phyloP scores from a whole-genome alignment of 2,329 filamentous ascomycete species.

The Penicillium italicum region DNA sequence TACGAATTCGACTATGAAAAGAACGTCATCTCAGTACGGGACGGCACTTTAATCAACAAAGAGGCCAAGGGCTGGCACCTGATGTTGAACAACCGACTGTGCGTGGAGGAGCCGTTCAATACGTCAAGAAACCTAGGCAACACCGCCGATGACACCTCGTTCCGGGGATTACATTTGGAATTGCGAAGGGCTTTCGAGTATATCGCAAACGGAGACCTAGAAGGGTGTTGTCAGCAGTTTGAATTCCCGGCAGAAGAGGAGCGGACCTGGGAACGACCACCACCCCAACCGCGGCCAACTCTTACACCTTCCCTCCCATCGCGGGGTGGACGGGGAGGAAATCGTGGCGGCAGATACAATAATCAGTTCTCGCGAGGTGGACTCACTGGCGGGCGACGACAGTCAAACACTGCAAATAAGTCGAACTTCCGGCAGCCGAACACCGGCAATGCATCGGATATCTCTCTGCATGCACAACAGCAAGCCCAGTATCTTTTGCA shows the following conservation, averaged over 20 bases:
- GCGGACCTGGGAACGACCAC: conserved; percentile 53
- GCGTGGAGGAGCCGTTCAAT: conserved; percentile 97
- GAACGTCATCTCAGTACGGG: conserved; percentile 76
- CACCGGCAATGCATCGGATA: conserved; percentile 34
- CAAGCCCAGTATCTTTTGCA: conserved; percentile 49
- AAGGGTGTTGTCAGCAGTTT: conserved; percentile 81
- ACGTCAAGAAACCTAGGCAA: conserved; percentile 85
- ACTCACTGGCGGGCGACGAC: conserved; percentile 49
- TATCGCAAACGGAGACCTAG: conserved; percentile 72
- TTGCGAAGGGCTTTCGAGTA: conserved; percentile 82
- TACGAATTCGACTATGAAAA: conserved; percentile 90
- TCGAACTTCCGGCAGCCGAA: conserved; percentile 39
- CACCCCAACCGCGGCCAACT: conserved; percentile 54
- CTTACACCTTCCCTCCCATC: conserved; percentile 46
- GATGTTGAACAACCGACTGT: conserved; percentile 75
- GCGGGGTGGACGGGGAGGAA: conserved; percentile 49
- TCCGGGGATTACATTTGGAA: conserved; percentile 85
- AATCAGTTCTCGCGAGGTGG: conserved; percentile 48
- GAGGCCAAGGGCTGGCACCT: conserved; percentile 85
- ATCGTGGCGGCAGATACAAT: conserved; percentile 49
- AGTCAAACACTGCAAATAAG: conserved; percentile 55
- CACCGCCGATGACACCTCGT: conserved; percentile 92
- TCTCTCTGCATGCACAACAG: conserved; percentile 42
- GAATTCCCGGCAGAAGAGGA: conserved; percentile 81
- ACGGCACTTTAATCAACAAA: conserved; percentile 74